These are phyloP conservation scores for Monilinia polystroma DNA, from an alignment of 2,329 filamentous ascomycete species.

Conservation along the genomic window DNA sequence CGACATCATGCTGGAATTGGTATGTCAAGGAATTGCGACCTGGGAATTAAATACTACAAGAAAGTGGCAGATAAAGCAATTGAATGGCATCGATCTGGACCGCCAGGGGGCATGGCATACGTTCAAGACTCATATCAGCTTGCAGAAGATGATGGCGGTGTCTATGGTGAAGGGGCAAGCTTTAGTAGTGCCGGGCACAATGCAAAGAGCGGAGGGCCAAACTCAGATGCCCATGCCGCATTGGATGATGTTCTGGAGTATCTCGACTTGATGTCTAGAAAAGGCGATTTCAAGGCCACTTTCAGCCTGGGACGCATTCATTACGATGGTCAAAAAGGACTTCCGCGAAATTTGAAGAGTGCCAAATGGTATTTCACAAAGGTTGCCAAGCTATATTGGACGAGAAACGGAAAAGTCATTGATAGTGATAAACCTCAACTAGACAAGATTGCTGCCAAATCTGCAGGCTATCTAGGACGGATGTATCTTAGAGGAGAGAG, in stretches of 20 bases:
- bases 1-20: slow-evolving; percentile 84
- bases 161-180: slow-evolving; percentile 94
- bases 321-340: slow-evolving; percentile 64
- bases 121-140: slow-evolving; percentile 78
- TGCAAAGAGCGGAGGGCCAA: slow-evolving; percentile 68
- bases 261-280: slow-evolving; percentile 68
- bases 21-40: slow-evolving; percentile 80
- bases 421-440: slow-evolving; percentile 55
- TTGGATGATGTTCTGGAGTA: slow-evolving; percentile 95
- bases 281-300: slow-evolving; percentile 69
- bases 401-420: slow-evolving; percentile 60
- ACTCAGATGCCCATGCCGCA: slow-evolving; percentile 79
- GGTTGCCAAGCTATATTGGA: slow-evolving; percentile 67
- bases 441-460: slow-evolving; percentile 65
- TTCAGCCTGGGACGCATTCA: slow-evolving; percentile 68
- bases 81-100: slow-evolving; percentile 80
- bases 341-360: slow-evolving; percentile 59
- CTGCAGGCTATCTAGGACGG: slow-evolving; percentile 67
- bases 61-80: slow-evolving; percentile 91
- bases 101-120: slow-evolving; percentile 81
- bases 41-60: slow-evolving; percentile 86
- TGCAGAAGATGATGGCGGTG: slow-evolving; percentile 85
- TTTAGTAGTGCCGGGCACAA: slow-evolving; percentile 83
- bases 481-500: slow-evolving; percentile 74
- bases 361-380: slow-evolving; percentile 68